These are phyloP conservation scores for Zizania palustris DNA, from an alignment of 202 grass and related monocot species.

Conservation along the genomic window DNA sequence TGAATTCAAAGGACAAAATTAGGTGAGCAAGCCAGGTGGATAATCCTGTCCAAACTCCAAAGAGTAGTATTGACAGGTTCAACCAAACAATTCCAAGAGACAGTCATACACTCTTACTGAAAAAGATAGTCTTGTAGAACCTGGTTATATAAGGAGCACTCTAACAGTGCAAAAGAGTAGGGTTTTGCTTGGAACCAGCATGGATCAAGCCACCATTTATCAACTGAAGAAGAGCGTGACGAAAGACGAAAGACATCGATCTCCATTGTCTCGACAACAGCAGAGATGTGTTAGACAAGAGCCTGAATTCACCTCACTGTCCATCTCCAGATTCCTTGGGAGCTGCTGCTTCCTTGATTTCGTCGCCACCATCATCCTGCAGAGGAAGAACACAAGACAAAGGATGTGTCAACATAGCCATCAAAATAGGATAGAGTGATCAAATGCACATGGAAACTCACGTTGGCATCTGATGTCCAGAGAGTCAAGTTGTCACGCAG, in stretches of 20 bases:
- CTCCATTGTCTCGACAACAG: slow-evolving; percentile 32
- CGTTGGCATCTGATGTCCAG: slow-evolving; percentile 83
- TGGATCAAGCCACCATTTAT: slow-evolving; percentile 62
- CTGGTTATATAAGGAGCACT: slow-evolving; percentile 41
- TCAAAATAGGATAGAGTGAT: not conserved
- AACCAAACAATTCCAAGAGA: not conserved
- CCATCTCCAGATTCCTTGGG: slow-evolving; percentile 59
- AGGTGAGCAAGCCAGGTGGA: not conserved
- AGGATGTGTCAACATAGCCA: slow-evolving; percentile 23
- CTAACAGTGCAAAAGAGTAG: slow-evolving; percentile 36
- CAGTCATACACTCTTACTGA: not conserved
- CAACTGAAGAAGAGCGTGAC: slow-evolving; percentile 31
- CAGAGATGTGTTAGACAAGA: slow-evolving; percentile 28
- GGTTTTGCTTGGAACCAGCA: slow-evolving; percentile 41
- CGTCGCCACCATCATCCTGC: slow-evolving; percentile 68
- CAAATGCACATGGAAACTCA: slow-evolving; percentile 18
- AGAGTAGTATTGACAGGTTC: not conserved
- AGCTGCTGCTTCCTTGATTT: slow-evolving; percentile 73
- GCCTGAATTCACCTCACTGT: slow-evolving; percentile 41
- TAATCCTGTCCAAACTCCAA: not conserved
- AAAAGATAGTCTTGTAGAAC: slow-evolving; percentile 30
- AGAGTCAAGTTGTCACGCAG: slow-evolving; percentile 87
- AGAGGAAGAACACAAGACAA: not conserved
- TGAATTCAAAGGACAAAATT: not conserved
- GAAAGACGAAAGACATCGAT: slow-evolving; percentile 38